Conservation (phyloP, 495 filamentous ascomycete species). For the Neohortaea acidophila region DNA sequence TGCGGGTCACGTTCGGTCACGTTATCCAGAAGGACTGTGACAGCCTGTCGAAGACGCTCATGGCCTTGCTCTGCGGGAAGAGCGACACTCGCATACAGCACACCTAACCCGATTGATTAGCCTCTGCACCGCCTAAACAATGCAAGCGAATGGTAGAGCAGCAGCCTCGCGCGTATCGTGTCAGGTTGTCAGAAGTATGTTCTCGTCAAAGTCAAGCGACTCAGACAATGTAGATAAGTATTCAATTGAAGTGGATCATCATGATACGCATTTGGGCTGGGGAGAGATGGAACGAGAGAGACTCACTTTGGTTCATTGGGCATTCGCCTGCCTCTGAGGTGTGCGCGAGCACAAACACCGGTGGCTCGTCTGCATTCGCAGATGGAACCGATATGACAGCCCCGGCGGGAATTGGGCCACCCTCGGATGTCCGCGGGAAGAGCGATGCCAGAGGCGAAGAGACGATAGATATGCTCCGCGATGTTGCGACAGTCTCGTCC, state of each 20-base stretch:
- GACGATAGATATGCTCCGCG: constrained; percentile 43
- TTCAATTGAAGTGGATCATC: constrained; percentile 58
- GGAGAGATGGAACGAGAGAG: too few species aligned
- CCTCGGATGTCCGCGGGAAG: constrained; percentile 60
- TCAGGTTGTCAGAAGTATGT: constrained; percentile 85
- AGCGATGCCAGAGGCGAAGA: constrained; percentile 48
- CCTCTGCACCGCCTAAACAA: constrained; percentile 18
- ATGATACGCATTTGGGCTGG: constrained; percentile 49
- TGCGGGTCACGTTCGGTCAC: constrained; percentile 18
- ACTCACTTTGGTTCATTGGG: constrained; percentile 75
- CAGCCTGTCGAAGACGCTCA: constrained; percentile 36
- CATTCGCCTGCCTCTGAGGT: constrained; percentile 83
- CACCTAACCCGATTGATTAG: constrained; percentile 47
- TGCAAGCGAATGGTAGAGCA: constrained; percentile 10
- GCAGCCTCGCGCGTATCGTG: constrained; percentile 26
- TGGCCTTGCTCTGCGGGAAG: constrained; percentile 25
- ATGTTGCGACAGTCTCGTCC: constrained; percentile 15
- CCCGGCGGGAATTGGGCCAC: constrained; percentile 55
- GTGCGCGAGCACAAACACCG: constrained; percentile 62
- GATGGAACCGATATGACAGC: constrained; percentile 57
- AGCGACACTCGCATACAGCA: constrained; percentile 48
- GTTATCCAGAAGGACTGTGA: constrained; percentile 38
- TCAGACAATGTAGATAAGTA: constrained; percentile 99
- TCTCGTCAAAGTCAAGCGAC: constrained; percentile 59
- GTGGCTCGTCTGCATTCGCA: constrained; percentile 28